Evolutionary conservation across 306 rosid genomes (phyloP).

Genomic region (Ceratonia siliqua): DNA sequence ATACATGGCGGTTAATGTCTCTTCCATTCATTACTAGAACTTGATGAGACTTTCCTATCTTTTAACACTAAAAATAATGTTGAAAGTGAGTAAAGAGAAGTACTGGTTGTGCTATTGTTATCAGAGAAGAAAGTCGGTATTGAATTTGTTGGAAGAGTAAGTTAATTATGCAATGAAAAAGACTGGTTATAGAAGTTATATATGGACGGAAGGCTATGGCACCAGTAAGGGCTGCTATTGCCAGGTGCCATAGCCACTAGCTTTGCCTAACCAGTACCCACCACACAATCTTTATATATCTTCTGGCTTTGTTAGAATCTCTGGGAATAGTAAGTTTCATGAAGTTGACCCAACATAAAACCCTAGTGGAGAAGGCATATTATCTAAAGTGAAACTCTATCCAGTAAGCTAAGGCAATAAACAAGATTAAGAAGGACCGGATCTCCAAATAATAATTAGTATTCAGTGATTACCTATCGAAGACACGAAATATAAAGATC

Average conservation of each 20-base stretch:
- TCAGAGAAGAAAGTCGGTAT: slow-evolving; percentile 8
- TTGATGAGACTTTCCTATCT: not conserved
- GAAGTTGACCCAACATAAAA: slow-evolving; percentile 26
- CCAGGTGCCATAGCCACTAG: slow-evolving; percentile 33
- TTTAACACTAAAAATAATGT: not conserved
- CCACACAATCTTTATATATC: slow-evolving; percentile 28
- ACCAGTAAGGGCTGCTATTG: not conserved
- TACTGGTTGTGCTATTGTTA: not conserved
- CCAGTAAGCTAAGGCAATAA: too few relatives aligned
- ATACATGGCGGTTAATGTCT: not conserved
- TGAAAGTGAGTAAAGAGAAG: not conserved
- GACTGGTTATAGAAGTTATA: slow-evolving; percentile 24
- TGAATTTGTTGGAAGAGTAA: not conserved
- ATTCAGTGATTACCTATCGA: too few relatives aligned
- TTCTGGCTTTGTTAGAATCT: slow-evolving; percentile 27
- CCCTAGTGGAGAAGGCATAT: not conserved
- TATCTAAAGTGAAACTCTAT: not conserved
- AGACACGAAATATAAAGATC: too few relatives aligned
- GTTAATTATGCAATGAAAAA: slow-evolving; percentile 31
- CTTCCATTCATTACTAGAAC: not conserved
- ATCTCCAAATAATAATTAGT: too few relatives aligned
- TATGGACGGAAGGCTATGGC: slow-evolving; percentile 17
- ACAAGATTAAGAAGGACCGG: too few relatives aligned
- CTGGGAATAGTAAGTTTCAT: slow-evolving; percentile 31
- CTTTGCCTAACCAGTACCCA: slow-evolving; percentile 32